These are phyloP conservation scores for Cercospora zeina DNA, from an alignment of 2,329 filamentous ascomycete species.

Conservation along the genomic window DNA sequence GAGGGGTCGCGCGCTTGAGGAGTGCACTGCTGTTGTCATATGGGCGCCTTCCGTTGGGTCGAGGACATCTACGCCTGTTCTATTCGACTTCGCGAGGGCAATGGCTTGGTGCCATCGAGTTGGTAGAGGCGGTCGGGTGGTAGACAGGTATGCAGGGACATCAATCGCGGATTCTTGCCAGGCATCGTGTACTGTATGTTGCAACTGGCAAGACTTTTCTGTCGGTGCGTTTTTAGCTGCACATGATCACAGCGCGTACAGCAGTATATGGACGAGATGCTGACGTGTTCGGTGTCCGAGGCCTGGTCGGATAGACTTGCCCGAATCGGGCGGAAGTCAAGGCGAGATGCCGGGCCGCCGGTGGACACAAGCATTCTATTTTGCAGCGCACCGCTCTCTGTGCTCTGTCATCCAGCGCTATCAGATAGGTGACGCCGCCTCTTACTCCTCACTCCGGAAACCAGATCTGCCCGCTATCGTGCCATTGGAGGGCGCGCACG, in stretches of 20 bases:
- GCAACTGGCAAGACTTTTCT: too few relatives aligned
- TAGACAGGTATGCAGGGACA: too few relatives aligned
- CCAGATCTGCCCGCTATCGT: not conserved
- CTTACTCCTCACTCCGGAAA: not conserved
- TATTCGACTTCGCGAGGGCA: too few relatives aligned
- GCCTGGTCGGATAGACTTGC: not conserved
- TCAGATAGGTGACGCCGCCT: not conserved
- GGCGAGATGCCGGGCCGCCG: slow-evolving; percentile 3
- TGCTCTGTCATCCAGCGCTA: slow-evolving; percentile 6
- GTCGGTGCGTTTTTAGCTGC: too few relatives aligned
- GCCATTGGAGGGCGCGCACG: not conserved
- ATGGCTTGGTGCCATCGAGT: not conserved
- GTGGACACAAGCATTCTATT: too few relatives aligned
- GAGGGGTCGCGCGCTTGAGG: not conserved
- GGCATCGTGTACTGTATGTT: too few relatives aligned
- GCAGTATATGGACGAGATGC: not conserved
- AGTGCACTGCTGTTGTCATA: too few relatives aligned
- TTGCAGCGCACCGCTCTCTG: not conserved
- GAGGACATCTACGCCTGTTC: too few relatives aligned
- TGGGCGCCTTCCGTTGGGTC: too few relatives aligned
- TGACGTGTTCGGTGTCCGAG: not conserved
- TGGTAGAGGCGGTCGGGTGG: too few relatives aligned
- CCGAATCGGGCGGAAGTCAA: not conserved
- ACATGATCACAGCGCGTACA: too few relatives aligned
- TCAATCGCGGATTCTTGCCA: too few relatives aligned